Evolutionary conservation across 192 early-diverging fungal genomes (phyloP).

Genomic region (Pilaira anomala): DNA sequence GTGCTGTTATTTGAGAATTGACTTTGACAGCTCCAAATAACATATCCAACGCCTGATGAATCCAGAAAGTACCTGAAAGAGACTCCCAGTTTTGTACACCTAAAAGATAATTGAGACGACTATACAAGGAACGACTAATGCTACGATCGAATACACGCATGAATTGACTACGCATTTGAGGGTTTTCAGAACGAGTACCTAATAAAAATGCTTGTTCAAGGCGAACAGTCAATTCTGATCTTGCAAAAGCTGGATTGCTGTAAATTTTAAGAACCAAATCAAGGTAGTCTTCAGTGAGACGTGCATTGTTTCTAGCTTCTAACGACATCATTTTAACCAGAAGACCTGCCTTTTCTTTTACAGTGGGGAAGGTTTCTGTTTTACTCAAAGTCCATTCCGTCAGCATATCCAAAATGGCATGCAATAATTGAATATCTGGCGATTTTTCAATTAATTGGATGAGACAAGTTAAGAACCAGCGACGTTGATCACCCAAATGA

Average conservation of each 20-base stretch:
- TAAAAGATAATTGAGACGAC: constrained; percentile 84
- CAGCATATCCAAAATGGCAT: constrained; percentile 77
- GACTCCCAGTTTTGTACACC: constrained; percentile 95
- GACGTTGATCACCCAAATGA: constrained; percentile 80
- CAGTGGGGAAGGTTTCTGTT: constrained; percentile 86
- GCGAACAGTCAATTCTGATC: constrained; percentile 89
- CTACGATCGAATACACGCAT: constrained; percentile 78
- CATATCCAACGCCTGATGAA: constrained; percentile 88
- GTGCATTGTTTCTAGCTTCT: constrained; percentile 65
- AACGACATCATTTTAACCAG: constrained; percentile 88
- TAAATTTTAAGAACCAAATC: constrained; percentile 91
- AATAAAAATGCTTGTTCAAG: constrained; percentile 93
- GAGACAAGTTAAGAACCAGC: constrained; percentile 77
- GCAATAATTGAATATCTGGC: constrained; percentile 67
- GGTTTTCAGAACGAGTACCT: constrained; percentile 81
- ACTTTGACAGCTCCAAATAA: constrained; percentile 66
- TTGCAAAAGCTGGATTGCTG: constrained; percentile 72
- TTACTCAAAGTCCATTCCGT: constrained; percentile 85
- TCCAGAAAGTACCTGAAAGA: constrained; percentile 82
- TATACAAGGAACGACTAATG: constrained; percentile 63
- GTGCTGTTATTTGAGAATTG: constrained; percentile 34
- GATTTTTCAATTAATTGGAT: constrained; percentile 84
- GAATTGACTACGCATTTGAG: constrained; percentile 77
- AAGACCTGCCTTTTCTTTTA: constrained; percentile 95
- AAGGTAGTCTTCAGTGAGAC: constrained; percentile 81